Evolutionary conservation across 2,329 filamentous ascomycete genomes (phyloP).

Genomic region (Cryphonectria carpinicola): DNA sequence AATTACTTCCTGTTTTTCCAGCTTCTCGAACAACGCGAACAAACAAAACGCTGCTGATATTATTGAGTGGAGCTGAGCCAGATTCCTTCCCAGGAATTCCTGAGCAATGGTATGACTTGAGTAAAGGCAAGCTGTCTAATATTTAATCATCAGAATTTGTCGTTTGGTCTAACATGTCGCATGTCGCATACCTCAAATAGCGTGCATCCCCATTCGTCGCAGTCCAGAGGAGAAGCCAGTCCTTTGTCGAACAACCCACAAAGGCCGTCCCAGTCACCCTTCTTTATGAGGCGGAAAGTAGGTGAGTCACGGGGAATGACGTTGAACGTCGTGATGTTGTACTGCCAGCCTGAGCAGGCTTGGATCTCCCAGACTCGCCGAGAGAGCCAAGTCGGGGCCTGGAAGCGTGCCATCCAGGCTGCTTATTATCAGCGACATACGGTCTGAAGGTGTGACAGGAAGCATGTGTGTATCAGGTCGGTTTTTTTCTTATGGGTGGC

Average conservation of each 20-base stretch:
- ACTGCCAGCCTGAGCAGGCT: constrained; percentile 16
- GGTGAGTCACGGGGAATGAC: neutral
- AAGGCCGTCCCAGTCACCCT: neutral
- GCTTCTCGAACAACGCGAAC: too few relatives aligned
- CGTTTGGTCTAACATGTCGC: neutral
- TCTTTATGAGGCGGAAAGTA: neutral
- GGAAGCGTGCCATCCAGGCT: constrained; percentile 2
- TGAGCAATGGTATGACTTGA: neutral
- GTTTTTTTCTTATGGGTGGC: neutral
- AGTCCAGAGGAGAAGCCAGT: constrained; percentile 13
- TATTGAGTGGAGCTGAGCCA: neutral
- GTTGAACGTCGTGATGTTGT: neutral
- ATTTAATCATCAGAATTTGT: neutral
- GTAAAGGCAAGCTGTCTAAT: neutral
- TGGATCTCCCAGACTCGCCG: constrained; percentile 7
- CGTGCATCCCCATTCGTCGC: fast-evolving
- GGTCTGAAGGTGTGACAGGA: neutral
- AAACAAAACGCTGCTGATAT: neutral
- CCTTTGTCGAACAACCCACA: neutral
- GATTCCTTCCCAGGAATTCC: neutral
- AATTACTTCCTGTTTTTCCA: too few relatives aligned
- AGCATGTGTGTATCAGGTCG: neutral
- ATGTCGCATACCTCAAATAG: constrained; percentile 4
- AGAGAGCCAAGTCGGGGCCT: constrained; percentile 13
- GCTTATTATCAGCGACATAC: neutral